Conservation (phyloP, 2,329 filamentous ascomycete genomes). For the Aspergillus piperis region DNA sequence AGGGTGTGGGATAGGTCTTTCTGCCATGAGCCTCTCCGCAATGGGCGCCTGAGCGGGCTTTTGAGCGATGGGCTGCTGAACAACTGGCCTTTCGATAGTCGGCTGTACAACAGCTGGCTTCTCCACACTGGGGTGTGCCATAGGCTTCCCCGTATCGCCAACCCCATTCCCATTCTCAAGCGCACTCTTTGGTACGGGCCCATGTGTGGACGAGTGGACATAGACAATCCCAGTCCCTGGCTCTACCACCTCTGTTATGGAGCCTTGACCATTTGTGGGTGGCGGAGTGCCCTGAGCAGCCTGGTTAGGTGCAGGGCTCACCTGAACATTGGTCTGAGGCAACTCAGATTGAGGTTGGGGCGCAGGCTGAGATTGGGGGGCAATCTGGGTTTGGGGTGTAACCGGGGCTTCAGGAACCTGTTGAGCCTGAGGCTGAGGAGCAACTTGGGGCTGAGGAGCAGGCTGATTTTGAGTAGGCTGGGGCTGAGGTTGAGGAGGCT, state of each 20-base stretch:
- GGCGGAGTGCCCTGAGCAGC: neutral
- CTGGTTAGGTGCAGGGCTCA: neutral
- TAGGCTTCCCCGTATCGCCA: neutral
- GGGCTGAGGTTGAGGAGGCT: constrained; percentile 9
- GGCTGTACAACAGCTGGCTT: neutral
- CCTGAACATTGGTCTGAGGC: neutral
- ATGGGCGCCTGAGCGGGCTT: neutral
- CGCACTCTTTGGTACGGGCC: constrained; percentile 29
- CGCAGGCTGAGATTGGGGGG: neutral
- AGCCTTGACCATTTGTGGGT: neutral
- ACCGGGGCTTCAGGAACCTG: no score
- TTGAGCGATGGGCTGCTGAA: neutral
- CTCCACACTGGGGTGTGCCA: neutral
- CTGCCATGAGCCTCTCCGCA: neutral
- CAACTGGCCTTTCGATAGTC: neutral
- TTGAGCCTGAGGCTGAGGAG: no score
- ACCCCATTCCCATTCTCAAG: constrained; percentile 19
- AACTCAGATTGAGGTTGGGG: constrained; percentile 10
- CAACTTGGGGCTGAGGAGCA: no score
- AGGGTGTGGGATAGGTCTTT: neutral
- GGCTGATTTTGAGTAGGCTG: neutral
- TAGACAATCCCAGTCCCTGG: constrained; percentile 24
- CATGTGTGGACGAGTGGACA: constrained; percentile 37
- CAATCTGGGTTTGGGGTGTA: no score
- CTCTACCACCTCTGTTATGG: constrained; percentile 14